Evolutionary conservation across 2,329 filamentous ascomycete species (phyloP).

Genomic region (Penicillium vulpinum): DNA sequence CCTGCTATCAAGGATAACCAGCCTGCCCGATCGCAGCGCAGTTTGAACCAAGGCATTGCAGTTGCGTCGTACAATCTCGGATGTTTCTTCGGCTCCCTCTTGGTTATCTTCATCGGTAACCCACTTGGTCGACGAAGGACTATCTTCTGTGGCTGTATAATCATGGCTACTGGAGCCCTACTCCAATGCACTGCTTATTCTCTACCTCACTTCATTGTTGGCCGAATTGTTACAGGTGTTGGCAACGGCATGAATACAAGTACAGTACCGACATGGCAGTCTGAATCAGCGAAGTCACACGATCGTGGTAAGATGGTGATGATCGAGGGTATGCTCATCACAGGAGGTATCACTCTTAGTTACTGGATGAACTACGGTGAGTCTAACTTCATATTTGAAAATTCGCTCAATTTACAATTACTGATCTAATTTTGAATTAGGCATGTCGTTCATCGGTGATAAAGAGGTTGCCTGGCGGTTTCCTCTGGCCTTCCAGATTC

Average conservation of each 20-base stretch:
- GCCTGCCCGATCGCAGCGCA: conserved; percentile 17
- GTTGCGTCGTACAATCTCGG: conserved; percentile 48
- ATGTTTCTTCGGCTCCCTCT: conserved; percentile 50
- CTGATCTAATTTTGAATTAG: conserved; percentile 3
- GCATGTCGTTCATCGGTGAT: conserved; percentile 51
- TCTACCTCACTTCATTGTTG: conserved; percentile 49
- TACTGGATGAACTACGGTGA: conserved; percentile 51
- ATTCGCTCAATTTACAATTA: not conserved
- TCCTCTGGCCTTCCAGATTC: conserved; percentile 57
- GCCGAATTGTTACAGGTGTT: conserved; percentile 49
- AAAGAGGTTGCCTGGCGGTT: conserved; percentile 51
- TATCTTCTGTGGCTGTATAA: conserved; percentile 35
- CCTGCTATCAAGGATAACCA: not conserved
- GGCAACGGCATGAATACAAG: conserved; percentile 55
- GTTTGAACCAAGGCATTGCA: conserved; percentile 36
- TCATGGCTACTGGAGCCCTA: conserved; percentile 36
- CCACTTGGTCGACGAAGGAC: conserved; percentile 24
- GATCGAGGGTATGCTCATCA: conserved; percentile 52
- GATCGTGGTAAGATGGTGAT: conserved; percentile 47
- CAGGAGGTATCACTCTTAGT: conserved; percentile 48
- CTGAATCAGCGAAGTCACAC: conserved; percentile 23
- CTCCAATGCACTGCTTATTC: conserved; percentile 20
- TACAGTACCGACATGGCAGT: conserved; percentile 51
- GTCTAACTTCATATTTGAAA: not conserved
- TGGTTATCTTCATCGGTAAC: conserved; percentile 51